A percentile compares a stretch with the other conserved stretches of the same genome.
These are phyloP conservation scores for Xylaria sp. DNA, from an alignment of 495 filamentous ascomycete species.

Conservation along the genomic window DNA sequence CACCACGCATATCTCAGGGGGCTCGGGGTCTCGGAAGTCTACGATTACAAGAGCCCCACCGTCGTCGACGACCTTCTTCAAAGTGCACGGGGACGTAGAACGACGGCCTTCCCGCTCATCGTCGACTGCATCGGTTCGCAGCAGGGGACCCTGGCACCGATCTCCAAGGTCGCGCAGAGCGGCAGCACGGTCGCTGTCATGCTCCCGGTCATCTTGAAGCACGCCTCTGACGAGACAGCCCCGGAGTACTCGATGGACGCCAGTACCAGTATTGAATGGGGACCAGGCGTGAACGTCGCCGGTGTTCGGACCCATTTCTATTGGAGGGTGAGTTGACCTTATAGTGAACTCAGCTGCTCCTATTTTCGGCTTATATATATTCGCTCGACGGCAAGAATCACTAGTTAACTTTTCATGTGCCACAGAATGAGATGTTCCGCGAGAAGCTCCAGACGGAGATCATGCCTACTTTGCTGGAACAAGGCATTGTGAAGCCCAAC, in stretches of 20 bases:
- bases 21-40: slow-evolving; percentile 51
- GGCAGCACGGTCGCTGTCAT: slow-evolving; percentile 58
- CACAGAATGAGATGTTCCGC: slow-evolving; percentile 57
- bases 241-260: slow-evolving; percentile 58
- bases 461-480: slow-evolving; percentile 54
- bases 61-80: slow-evolving; percentile 47
- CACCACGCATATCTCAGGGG: slow-evolving; percentile 51
- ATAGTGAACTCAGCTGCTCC: background rate
- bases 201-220: slow-evolving; percentile 57
- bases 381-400: background rate
- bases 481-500: slow-evolving; percentile 56
- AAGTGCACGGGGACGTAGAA: slow-evolving; percentile 26
- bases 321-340: slow-evolving; percentile 43
- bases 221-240: slow-evolving; percentile 44
- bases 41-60: slow-evolving; percentile 54
- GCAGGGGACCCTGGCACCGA: slow-evolving; percentile 46
- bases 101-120: slow-evolving; percentile 47
- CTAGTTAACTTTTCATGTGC: background rate
- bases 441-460: slow-evolving; percentile 56
- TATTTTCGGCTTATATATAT: background rate
- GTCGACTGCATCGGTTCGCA: slow-evolving; percentile 62
- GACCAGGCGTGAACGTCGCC: slow-evolving; percentile 53
- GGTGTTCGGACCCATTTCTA: slow-evolving; percentile 60
- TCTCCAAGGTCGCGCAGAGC: slow-evolving; percentile 51
- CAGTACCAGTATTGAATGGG: slow-evolving; percentile 46